Evolutionary conservation across 2,329 filamentous ascomycete genomes (phyloP).

Genomic region (Cercospora citrullina): DNA sequence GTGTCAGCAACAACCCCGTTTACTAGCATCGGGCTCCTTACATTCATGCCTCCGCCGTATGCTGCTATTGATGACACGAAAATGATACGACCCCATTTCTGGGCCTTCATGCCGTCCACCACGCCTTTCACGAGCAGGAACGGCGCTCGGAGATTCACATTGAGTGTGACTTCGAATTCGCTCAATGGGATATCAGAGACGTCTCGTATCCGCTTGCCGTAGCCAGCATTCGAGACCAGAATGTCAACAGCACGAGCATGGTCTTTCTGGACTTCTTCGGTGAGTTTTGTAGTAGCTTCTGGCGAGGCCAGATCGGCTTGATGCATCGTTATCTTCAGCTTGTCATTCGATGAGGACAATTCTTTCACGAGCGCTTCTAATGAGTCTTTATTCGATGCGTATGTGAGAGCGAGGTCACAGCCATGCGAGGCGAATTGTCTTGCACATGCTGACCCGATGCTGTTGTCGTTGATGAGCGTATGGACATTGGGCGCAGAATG

Average conservation of each 20-base stretch:
- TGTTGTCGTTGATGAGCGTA: slow-evolving; percentile 7
- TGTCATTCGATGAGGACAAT: slow-evolving; percentile 17
- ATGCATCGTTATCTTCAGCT: slow-evolving; percentile 54
- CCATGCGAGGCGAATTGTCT: slow-evolving; percentile 53
- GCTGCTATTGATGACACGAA: slow-evolving; percentile 65
- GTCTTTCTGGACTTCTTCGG: slow-evolving; percentile 53
- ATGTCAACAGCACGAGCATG: slow-evolving; percentile 62
- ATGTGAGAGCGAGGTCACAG: slow-evolving; percentile 60
- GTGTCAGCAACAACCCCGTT: slow-evolving; percentile 9
- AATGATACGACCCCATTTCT: slow-evolving; percentile 64
- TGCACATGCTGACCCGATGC: slow-evolving; percentile 62
- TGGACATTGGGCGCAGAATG: neutral
- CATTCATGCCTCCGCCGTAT: slow-evolving; percentile 64
- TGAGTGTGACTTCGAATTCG: slow-evolving; percentile 64
- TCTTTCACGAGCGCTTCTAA: slow-evolving; percentile 47
- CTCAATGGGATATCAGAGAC: slow-evolving; percentile 59
- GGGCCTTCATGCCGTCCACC: slow-evolving; percentile 60
- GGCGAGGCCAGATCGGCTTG: slow-evolving; percentile 58
- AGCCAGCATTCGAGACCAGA: slow-evolving; percentile 65
- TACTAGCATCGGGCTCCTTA: slow-evolving; percentile 43
- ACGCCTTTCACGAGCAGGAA: slow-evolving; percentile 63
- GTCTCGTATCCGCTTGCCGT: slow-evolving; percentile 60
- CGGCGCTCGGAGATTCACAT: slow-evolving; percentile 62
- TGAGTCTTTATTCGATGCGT: slow-evolving; percentile 52
- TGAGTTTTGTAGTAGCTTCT: slow-evolving; percentile 56